Evolutionary conservation across 768 basidiomycete species (phyloP).

Genomic region (Thelephora ganbajun): DNA sequence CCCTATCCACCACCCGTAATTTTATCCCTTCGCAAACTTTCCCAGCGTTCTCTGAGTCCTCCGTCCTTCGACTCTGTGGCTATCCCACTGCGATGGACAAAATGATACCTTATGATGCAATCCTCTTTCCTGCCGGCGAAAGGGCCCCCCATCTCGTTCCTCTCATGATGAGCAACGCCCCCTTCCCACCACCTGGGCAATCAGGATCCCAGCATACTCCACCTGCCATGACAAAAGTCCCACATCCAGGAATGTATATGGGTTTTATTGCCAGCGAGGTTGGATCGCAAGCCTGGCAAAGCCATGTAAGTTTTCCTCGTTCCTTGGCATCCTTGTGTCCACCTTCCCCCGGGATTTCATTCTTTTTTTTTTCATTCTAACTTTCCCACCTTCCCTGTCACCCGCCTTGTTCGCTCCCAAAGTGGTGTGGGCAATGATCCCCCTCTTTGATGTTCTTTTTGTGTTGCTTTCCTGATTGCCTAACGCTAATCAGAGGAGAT

Average conservation of each 20-base stretch:
- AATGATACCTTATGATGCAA: conserved; percentile 47
- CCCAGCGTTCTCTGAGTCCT: neutral
- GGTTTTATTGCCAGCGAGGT: conserved; percentile 69
- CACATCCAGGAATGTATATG: conserved; percentile 79
- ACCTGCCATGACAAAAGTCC: conserved; percentile 42
- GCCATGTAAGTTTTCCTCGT: conserved; percentile 36
- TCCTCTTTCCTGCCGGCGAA: conserved; percentile 71
- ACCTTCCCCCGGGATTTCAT: too few species aligned
- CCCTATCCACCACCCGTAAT: neutral
- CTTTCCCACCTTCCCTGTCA: conserved; percentile 6
- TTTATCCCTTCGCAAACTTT: too few species aligned
- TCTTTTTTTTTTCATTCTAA: too few species aligned
- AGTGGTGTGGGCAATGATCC: neutral
- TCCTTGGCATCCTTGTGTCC: conserved; percentile 2
- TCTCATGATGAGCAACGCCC: conserved; percentile 55
- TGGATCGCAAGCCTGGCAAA: conserved; percentile 57
- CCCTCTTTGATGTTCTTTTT: conserved; percentile 10
- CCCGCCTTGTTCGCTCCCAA: neutral
- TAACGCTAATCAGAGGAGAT: neutral
- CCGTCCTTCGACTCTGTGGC: neutral
- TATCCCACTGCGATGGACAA: conserved; percentile 37
- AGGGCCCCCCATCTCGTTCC: conserved; percentile 60
- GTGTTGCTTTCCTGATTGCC: neutral
- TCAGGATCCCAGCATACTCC: conserved; percentile 12
- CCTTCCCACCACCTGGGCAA: conserved; percentile 3